These are phyloP conservation scores for Borovskyia barvae DNA, from an alignment of 208 protist genomes.

Conservation along the genomic window DNA sequence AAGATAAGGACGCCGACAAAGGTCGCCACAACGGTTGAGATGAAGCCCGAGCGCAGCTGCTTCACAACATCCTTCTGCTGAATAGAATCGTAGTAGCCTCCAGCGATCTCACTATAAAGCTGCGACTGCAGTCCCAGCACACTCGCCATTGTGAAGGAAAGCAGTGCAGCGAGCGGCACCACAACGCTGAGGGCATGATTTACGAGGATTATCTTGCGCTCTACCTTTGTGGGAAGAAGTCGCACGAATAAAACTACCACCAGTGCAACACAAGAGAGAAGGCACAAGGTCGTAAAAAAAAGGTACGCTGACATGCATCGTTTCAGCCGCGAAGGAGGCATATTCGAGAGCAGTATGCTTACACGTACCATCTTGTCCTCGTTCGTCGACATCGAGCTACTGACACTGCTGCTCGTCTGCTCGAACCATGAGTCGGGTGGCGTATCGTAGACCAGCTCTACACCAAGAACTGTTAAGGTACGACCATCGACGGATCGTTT, in stretches of 20 bases:
- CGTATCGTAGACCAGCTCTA: constrained; percentile 32
- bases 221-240: constrained; percentile 12
- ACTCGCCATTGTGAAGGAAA: constrained; percentile 34
- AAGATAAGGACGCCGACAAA: constrained; percentile 19
- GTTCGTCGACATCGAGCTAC: background rate
- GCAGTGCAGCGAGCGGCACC: constrained; percentile 14
- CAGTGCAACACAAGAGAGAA: constrained; percentile 26
- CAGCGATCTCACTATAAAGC: constrained; percentile 21
- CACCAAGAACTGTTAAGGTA: constrained; percentile 30
- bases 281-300: constrained; percentile 23
- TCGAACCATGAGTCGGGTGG: background rate
- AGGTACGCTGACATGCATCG: constrained; percentile 48
- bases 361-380: background rate
- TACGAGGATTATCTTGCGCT: background rate
- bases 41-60: constrained; percentile 31
- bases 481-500: constrained; percentile 15
- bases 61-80: background rate
- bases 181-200: constrained; percentile 16
- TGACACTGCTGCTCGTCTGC: background rate
- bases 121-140: constrained; percentile 21
- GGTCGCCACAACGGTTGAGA: constrained; percentile 20
- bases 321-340: constrained; percentile 1
- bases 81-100: constrained; percentile 23
- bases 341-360: background rate
- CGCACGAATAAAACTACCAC: constrained; percentile 19